phyloP scores from a whole-genome alignment of 768 basidiomycete genomes.

The Peribolospora baueri region DNA sequence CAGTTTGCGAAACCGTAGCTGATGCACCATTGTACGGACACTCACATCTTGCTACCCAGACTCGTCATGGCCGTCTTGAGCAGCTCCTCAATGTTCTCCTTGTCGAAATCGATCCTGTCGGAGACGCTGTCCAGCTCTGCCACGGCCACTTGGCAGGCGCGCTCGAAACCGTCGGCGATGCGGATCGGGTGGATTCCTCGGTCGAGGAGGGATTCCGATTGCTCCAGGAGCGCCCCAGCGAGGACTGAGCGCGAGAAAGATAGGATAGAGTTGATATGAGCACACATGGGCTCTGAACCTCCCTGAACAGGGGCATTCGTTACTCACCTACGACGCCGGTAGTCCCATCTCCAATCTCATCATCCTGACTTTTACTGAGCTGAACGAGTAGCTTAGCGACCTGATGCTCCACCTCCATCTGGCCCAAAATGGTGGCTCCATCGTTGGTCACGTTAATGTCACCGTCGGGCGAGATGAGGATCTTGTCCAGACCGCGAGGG shows the following conservation, averaged over 20 bases:
- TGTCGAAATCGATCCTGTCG: slow-evolving; percentile 66
- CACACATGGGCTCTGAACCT: not conserved
- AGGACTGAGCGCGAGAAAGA: slow-evolving; percentile 35
- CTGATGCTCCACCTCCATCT: slow-evolving; percentile 97
- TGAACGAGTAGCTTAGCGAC: slow-evolving; percentile 95
- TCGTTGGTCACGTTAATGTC: slow-evolving; percentile 99
- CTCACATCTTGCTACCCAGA: slow-evolving; percentile 92
- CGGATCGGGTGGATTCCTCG: slow-evolving; percentile 97
- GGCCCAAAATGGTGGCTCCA: slow-evolving; percentile 88
- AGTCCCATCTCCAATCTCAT: slow-evolving; percentile 97
- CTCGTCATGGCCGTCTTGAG: slow-evolving; percentile 88
- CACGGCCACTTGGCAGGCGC: slow-evolving; percentile 71
- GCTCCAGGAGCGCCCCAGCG: slow-evolving; percentile 87
- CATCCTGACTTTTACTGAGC: slow-evolving; percentile 91
- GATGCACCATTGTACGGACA: not conserved
- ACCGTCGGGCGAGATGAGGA: slow-evolving; percentile 47
- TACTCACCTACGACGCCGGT: slow-evolving; percentile 91
- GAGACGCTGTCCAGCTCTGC: slow-evolving; percentile 73
- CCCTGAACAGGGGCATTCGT: not conserved
- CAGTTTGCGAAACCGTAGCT: not conserved
- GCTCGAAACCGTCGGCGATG: slow-evolving; percentile 96
- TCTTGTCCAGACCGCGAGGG: slow-evolving; percentile 48
- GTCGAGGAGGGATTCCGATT: slow-evolving; percentile 88
- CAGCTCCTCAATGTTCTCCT: slow-evolving; percentile 58
- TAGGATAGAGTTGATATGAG: not conserved